Percentiles rank a stretch among this genome's conserved stretches.
Conservation (phyloP, 1,139 yeast genomes). For the Diutina sp. region DNA sequence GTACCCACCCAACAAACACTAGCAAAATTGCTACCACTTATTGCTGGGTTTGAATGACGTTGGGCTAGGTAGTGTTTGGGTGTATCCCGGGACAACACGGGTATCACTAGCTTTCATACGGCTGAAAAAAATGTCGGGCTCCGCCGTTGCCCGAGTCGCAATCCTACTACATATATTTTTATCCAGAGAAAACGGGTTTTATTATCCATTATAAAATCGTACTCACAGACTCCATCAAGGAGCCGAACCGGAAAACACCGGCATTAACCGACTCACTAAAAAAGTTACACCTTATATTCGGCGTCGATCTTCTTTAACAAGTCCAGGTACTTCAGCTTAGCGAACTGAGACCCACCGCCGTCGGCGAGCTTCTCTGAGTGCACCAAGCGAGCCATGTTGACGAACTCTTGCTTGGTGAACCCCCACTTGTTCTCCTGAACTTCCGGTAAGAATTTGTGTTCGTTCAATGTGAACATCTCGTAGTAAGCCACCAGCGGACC, state of each 20-base stretch:
- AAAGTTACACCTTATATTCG: neutral
- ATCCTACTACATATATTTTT: too few species aligned
- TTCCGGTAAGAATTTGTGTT: constrained; percentile 14
- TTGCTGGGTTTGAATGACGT: too few species aligned
- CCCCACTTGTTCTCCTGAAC: constrained; percentile 3
- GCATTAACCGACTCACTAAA: neutral
- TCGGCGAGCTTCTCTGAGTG: constrained; percentile 36
- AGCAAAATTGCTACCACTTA: too few species aligned
- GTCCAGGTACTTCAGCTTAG: constrained; percentile 26
- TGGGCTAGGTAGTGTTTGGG: too few species aligned
- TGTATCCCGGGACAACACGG: neutral
- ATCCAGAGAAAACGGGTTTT: too few species aligned
- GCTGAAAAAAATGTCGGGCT: neutral
- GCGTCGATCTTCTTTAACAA: constrained; percentile 16
- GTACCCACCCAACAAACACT: too few species aligned
- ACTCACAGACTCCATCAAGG: neutral
- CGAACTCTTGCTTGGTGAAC: constrained; percentile 15
- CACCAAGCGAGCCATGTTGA: constrained; percentile 30
- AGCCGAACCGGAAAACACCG: neutral
- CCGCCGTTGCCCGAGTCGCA: neutral
- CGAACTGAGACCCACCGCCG: constrained; percentile 27
- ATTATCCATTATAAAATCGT: too few species aligned
- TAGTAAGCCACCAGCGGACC: constrained; percentile 44
- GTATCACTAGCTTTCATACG: neutral
- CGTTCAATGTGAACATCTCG: constrained; percentile 36